Base-by-base conservation (phyloP, 2,329 filamentous ascomycete species). In the Alternaria angustiovoidea region DNA sequence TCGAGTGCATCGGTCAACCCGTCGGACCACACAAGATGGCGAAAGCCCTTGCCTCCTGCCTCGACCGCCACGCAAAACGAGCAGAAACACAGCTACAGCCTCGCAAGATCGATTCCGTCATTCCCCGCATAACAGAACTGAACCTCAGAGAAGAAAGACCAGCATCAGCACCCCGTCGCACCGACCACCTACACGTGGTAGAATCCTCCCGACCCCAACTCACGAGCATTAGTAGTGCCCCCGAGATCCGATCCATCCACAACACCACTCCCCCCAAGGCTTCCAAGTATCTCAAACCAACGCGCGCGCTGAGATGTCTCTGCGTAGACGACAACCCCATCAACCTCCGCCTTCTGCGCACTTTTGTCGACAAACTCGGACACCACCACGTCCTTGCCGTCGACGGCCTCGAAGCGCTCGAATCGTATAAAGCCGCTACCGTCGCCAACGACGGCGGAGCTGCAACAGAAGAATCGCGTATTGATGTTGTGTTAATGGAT, bases 321-420 rank as follows among this genome's bases (percentile, higher is more conserved):
- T 74, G 76, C 9, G 78, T 79, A 3, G 78, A 80, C 39, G 78
- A 80, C 63, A 80, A 80, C 34, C 72, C 75, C 1, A 78, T 80
- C 67, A 80, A 80, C 53, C 72, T 80, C 5, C 72, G 71, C 0
- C 69, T 80, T 2, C 67, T 80, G 1, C 70, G 68, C 0, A 78
- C 75, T 3, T 77, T 79, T 38, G 67, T 78, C 22, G 67, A 75
- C 32, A 79, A 78, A 55, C 66, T 78, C 1, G 68, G 69, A 5
- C 75, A 78, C 51, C 63, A 65, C 3, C 73, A 77, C 54, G 64
- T 67, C 3, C 73, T 78, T 8, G 77, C 76, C 1, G 68, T 65
- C 39, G 74, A 79, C 28, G 78, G 78, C n/a, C 69, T 78, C 7
- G 75, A 78, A 62, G 78, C 78, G 3, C 61, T 80, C 2, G 69